Evolutionary conservation across 176 grass and related monocot genomes (phyloP), one percentile per base, ranked within the genome.

Genomic region (Lolium perenne): DNA sequence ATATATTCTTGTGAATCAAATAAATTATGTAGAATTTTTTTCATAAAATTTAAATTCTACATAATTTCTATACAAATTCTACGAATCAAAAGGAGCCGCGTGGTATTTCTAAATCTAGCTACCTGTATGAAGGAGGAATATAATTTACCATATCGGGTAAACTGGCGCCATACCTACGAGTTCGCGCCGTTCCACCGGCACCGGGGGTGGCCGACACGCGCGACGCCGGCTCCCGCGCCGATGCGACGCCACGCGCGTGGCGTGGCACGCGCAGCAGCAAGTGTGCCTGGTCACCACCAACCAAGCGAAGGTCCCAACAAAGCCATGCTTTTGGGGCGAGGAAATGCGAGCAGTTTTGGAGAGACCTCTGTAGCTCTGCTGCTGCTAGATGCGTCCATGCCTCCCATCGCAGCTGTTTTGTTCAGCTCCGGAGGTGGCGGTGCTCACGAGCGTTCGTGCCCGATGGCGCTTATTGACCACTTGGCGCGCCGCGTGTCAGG

Each of bases 131-230:
- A 35, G 32, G 2, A 35, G 32, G 32, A 35, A 5, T 43, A 43
- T 43, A 43, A 43, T 43, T 43, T 43, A 43, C 85, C 16, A 46
- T 78, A 51, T 53, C 54, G 80, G 74, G 45, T 3, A 79, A 78
- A 23, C 38, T 15, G 46, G 63, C 45, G 55, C 12, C 64, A 67
- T 2, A 29, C 75, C 35, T 84, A 70, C 81, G 66, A 84, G 66
- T 65, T 49, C 66, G 87, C 59, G 81, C 65, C 23, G 54, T 79
- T 68, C 79, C 49, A 56, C 54, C 6, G 12, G 10, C 5, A 55
- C 43, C 75, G 53, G 16, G 29, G 41, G 86, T 88, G 87, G 81
- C 81, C 87, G 87, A 84, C 81, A 88, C 46, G 46, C 68, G 69
- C 58, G 78, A 79, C 86, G 64, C 46, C 54, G 54, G 86, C 71